Base-by-base conservation (phyloP, 2,329 filamentous ascomycete genomes). In the Nemania abortiva region DNA sequence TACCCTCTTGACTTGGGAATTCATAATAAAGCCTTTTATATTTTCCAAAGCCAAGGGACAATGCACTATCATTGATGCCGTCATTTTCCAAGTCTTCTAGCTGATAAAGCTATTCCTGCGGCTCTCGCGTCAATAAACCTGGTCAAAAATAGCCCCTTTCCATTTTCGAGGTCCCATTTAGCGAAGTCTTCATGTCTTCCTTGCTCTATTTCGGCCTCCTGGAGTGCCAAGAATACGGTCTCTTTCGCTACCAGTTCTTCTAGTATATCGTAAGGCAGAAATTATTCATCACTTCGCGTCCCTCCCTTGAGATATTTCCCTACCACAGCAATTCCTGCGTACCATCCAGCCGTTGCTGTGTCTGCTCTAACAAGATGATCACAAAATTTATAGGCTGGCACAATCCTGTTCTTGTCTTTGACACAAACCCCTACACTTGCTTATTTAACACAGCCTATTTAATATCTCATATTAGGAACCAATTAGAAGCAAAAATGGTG, bases 391-490 rank as follows among this genome's bases (percentile, higher is more conserved):
- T 61, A 27, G 64, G 64, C 42, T 66, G 57, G 64, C 24, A 29
- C 27, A n/a, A 52, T n/a, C 27, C 56, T 29, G 3, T 18, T n/a
- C 34, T 66, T 42, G 29, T 66, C 49, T 66, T 56, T 57, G 64
- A 66, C 34, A 56, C 64, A 29, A 50, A 62, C 18, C 57, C 62
- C 13, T 62, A 50, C 57, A 66, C 62, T 24, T 66, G 64, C 29
- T 66, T 57, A 5, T 56, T 66, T 20, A 57, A 62, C 18, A 56
- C 62, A 57, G 39, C 52, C 29, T 56, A 57, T 54, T 63, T 2
- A 64, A 64, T 24, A 64, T 68, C 11, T 60, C 60, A 15, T 68
- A 49, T 37, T n/a, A n/a, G n/a, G 65, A 68, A 37, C 39, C 64
- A 4, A 56, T 68, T 45, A 59, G 65, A 2, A 42, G 54, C 49